Conservation (phyloP, 768 basidiomycete genomes). For the Leccinum aurantiacum region DNA sequence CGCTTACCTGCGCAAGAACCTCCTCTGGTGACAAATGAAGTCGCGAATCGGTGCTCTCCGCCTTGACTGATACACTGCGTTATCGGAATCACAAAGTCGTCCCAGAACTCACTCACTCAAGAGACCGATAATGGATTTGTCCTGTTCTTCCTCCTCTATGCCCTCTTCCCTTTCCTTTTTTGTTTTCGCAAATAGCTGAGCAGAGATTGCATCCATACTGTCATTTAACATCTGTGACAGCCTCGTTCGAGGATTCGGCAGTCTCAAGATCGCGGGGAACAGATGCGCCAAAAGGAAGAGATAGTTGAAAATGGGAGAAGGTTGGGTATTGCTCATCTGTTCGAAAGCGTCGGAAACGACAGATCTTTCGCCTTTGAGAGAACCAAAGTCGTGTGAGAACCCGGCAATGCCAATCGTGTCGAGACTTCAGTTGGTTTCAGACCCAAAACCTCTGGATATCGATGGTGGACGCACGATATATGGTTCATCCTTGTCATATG, state of each 20-base stretch:
- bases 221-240: constrained; percentile 29
- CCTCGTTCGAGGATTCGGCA: constrained; percentile 34
- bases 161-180: constrained; percentile 33
- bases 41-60: constrained; percentile 32
- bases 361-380: constrained; percentile 35
- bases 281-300: constrained; percentile 28
- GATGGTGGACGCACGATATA: constrained; percentile 37
- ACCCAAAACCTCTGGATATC: not conserved
- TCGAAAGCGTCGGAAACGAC: constrained; percentile 21
- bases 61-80: constrained; percentile 33
- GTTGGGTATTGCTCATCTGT: constrained; percentile 24
- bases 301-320: constrained; percentile 18
- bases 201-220: constrained; percentile 35
- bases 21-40: constrained; percentile 41
- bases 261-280: constrained; percentile 31
- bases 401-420: constrained; percentile 45
- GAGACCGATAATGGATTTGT: constrained; percentile 40
- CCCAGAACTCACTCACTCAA: constrained; percentile 28
- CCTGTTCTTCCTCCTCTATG: constrained; percentile 28
- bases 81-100: not conserved
- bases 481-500: constrained; percentile 40
- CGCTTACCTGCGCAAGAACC: constrained; percentile 35
- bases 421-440: constrained; percentile 27
- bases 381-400: constrained; percentile 47
- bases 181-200: constrained; percentile 33